Base-by-base conservation (phyloP, 306 rosid species). In the Cicer pinnatifidum region DNA sequence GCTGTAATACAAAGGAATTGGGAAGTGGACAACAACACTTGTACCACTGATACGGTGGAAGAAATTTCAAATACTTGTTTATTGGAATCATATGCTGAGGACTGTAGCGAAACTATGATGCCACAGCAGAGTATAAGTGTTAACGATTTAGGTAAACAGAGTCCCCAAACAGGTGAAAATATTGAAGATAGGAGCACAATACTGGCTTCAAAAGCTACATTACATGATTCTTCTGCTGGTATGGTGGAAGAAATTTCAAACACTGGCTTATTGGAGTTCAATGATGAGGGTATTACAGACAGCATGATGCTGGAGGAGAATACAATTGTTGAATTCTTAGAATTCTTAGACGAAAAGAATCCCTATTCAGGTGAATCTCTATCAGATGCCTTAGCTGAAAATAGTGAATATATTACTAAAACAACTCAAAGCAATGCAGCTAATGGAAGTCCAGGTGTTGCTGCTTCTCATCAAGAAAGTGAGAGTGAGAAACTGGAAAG, bases 401-500 rank as follows among this genome's bases (percentile, higher is more conserved):
- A 67, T 78, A 16, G 45, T 67, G 82, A 82, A 73, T 48, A 35
- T 73, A 17, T 75, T 70, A 17, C 50, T 62, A 23, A 51, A 61
- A 39, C 56, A 50, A 44, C 66, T 63, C 69, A 52, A 59, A 57
- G 20, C 11, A 73, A 10, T 40, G 79, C 68, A 66, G 68, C 75
- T 82, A 56, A 69, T 70, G 82, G 73, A 52, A 45, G 50, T 43
- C 64, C 6, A 56, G 44, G 45, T 28, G 47, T 12, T 50, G 63
- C 3, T 33, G 68, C 9, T 53, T 50, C 46, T 72, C 59, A 56
- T 47, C 70, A 65, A 50, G 76, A 23, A 47, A 67, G 39, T 60
- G 59, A 33, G 35, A n/a, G 63, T 61, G 83, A 81, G 75, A 77
- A 78, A 39, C 65, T 44, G 78, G 75, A 69, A 69, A 70, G 65